Conservation (phyloP, 768 basidiomycete species). For the Cyathus striatus region DNA sequence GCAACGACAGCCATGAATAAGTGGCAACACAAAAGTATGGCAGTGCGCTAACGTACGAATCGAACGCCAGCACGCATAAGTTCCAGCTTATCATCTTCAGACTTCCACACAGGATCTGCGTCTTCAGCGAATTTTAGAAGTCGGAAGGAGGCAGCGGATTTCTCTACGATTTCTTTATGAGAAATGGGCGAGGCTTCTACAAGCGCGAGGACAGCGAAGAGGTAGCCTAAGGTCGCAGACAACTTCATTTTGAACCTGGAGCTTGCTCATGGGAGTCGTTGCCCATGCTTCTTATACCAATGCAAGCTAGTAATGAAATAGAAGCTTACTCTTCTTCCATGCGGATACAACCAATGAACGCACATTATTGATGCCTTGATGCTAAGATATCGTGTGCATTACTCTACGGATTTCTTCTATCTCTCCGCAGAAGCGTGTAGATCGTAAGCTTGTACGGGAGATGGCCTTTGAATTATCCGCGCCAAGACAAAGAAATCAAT, state of each 20-base stretch:
- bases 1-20: neutral
- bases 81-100: slow-evolving; percentile 30
- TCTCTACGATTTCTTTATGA: slow-evolving; percentile 24
- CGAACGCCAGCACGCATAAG: slow-evolving; percentile 25
- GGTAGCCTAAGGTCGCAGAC: slow-evolving; percentile 9
- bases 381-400: no score
- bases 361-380: no score
- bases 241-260: slow-evolving; percentile 1
- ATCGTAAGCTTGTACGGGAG: no score
- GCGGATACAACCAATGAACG: neutral
- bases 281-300: no score
- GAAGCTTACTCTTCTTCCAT: neutral
- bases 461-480: no score
- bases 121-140: slow-evolving; percentile 30
- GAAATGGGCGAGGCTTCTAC: slow-evolving; percentile 24
- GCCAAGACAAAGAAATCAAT: no score
- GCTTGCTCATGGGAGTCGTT: no score
- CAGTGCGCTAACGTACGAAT: slow-evolving; percentile 22
- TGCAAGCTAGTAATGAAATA: neutral
- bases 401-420: no score
- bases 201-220: slow-evolving; percentile 16
- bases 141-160: slow-evolving; percentile 27
- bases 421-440: no score
- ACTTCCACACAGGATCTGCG: slow-evolving; percentile 34
- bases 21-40: neutral